A percentile compares a stretch with the other conserved stretches of the same genome.
Conservation (phyloP, 768 basidiomycete genomes). For the Agrocybe chaxingu region DNA sequence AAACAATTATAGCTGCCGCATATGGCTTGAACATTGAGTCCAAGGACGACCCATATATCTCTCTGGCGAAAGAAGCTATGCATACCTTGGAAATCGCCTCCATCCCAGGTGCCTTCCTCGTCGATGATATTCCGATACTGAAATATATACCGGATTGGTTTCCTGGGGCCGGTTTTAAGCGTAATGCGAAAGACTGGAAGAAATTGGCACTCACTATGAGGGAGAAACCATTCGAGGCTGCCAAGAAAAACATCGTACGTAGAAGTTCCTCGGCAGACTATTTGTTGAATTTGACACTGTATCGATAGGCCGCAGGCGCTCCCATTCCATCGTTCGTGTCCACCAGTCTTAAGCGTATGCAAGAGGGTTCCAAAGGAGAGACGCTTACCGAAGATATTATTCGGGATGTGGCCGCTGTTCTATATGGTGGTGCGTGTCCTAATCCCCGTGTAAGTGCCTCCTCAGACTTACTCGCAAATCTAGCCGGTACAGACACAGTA, state of each 20-base stretch:
- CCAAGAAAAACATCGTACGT: conserved; percentile 23
- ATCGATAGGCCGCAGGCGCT: conserved; percentile 7
- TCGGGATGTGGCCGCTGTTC: conserved; percentile 34
- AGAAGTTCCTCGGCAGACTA: background rate
- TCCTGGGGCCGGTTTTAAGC: conserved; percentile 58
- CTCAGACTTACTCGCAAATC: conserved; percentile 20
- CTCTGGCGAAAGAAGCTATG: conserved; percentile 33
- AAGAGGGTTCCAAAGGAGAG: conserved; percentile 16
- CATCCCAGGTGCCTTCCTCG: conserved; percentile 40
- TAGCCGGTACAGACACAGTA: conserved; percentile 22
- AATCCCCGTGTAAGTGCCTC: background rate
- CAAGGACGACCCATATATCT: conserved; percentile 38
- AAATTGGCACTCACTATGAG: conserved; percentile 29
- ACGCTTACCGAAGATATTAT: conserved; percentile 18
- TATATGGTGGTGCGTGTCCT: conserved; percentile 24
- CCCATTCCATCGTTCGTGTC: conserved; percentile 17
- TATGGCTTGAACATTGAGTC: conserved; percentile 41
- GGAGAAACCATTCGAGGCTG: conserved; percentile 31
- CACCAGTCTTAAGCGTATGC: conserved; percentile 19
- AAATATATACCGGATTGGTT: conserved; percentile 53
- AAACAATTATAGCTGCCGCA: conserved; percentile 33
- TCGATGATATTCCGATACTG: conserved; percentile 37
- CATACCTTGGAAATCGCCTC: conserved; percentile 28
- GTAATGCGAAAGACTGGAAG: conserved; percentile 44
- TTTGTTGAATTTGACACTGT: conserved; percentile 1